Percentiles rank a stretch among this genome's conserved stretches.
Evolutionary conservation across 331 rosid genomes (phyloP).

Genomic region (Erythrophleum ivorense): DNA sequence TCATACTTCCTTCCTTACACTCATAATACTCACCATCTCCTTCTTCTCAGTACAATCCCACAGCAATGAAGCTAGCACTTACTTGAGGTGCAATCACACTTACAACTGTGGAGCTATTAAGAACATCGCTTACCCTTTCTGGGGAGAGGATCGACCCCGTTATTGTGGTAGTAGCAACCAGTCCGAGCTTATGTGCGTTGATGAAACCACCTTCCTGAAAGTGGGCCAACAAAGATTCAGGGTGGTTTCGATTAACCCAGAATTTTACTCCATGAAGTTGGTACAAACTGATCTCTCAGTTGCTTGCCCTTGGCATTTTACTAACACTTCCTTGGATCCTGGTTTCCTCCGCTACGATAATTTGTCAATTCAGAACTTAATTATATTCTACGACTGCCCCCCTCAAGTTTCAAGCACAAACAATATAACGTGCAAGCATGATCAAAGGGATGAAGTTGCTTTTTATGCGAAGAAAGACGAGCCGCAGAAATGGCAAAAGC

Average conservation of each 20-base stretch:
- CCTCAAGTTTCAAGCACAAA: not conserved
- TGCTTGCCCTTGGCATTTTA: slow-evolving; percentile 1
- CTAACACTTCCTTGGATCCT: slow-evolving; percentile 10
- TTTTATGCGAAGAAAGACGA: not conserved
- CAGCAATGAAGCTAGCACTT: not conserved
- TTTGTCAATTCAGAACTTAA: not conserved
- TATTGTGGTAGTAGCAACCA: not conserved
- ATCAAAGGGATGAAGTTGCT: not conserved
- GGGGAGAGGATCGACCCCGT: slow-evolving; percentile 2
- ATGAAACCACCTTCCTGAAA: not conserved
- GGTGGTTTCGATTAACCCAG: not conserved
- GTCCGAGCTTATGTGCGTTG: slow-evolving; percentile 19
- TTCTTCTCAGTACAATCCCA: not conserved
- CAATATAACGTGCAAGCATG: not conserved
- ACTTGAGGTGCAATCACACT: not conserved
- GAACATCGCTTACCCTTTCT: slow-evolving; percentile 43
- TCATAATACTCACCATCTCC: not conserved
- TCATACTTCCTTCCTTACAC: not conserved
- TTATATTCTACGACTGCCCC: not conserved
- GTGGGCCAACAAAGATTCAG: not conserved
- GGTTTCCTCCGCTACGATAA: not conserved
- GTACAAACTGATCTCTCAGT: not conserved
- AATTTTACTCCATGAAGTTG: not conserved
- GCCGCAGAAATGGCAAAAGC: not conserved
- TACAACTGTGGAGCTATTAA: slow-evolving; percentile 37